Percentiles rank a stretch among this genome's conserved stretches.
phyloP scores from a whole-genome alignment of 306 rosid genomes.

The Trifolium dubium region DNA sequence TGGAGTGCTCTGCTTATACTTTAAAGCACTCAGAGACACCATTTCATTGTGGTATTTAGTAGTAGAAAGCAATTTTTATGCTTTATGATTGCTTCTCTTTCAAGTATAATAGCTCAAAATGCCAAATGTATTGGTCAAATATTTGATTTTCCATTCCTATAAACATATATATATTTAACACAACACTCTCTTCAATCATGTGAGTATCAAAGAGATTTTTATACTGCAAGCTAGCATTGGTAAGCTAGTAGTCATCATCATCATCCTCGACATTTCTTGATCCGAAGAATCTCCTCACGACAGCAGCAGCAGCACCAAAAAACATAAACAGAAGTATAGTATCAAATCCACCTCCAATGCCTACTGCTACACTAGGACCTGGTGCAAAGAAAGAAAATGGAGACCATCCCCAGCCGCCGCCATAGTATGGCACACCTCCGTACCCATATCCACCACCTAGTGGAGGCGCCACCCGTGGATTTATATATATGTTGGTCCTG shows the following conservation, averaged over 20 bases:
- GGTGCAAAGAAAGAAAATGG: constrained; percentile 96
- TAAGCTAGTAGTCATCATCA: constrained; percentile 48
- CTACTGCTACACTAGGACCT: constrained; percentile 83
- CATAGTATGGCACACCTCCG: constrained; percentile 75
- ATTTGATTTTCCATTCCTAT: background rate
- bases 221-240: background rate
- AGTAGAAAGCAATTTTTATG: background rate
- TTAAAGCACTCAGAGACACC: background rate
- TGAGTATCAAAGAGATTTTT: background rate
- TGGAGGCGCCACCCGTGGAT: constrained; percentile 90
- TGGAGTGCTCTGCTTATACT: background rate
- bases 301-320: constrained; percentile 84
- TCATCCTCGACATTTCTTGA: constrained; percentile 66
- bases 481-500: constrained; percentile 86
- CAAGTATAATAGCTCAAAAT: background rate
- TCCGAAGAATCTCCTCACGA: constrained; percentile 67
- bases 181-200: constrained; percentile 1
- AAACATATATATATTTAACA: constrained; percentile 5
- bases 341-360: constrained; percentile 90
- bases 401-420: constrained; percentile 98
- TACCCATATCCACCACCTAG: constrained; percentile 88
- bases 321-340: constrained; percentile 60
- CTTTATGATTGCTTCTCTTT: background rate
- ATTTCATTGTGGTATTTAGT: background rate
- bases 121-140: background rate